Conservation (phyloP, 768 basidiomycete genomes). For the Suillus hirtellus region DNA sequence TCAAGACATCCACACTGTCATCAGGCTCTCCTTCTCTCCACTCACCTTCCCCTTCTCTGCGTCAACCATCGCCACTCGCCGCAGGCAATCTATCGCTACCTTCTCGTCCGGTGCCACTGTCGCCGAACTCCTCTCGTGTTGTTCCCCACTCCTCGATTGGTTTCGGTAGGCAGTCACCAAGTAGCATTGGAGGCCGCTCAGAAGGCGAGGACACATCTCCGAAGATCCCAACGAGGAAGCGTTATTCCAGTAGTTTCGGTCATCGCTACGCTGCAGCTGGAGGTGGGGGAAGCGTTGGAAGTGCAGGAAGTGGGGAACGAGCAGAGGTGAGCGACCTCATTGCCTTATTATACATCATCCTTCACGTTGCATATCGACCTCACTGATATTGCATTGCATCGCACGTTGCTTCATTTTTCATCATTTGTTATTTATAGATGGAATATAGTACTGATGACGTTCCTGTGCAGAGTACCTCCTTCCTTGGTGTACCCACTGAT, state of each 20-base stretch:
- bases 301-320: conserved; percentile 41
- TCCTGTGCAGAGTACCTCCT: conserved; percentile 38
- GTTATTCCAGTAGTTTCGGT: conserved; percentile 79
- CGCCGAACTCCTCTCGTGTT: conserved; percentile 44
- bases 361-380: background rate
- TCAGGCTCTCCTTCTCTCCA: conserved; percentile 50
- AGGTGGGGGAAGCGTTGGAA: conserved; percentile 34
- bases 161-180: conserved; percentile 36
- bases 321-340: conserved; percentile 21
- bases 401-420: conserved; percentile 4
- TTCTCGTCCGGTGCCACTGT: conserved; percentile 36
- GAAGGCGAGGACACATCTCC: conserved; percentile 35
- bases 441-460: conserved; percentile 5
- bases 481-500: conserved; percentile 52
- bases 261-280: conserved; percentile 58
- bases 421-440: conserved; percentile 2
- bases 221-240: conserved; percentile 42
- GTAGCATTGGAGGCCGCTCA: conserved; percentile 42
- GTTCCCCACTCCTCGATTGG: conserved; percentile 42
- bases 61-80: conserved; percentile 47
- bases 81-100: conserved; percentile 37
- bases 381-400: background rate
- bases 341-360: background rate
- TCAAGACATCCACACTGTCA: conserved; percentile 53
- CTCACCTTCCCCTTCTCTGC: conserved; percentile 48